Percentiles rank a stretch among this genome's conserved stretches.
Evolutionary conservation across 2,329 filamentous ascomycete genomes (phyloP).

Genomic region (Talaromyces albobiverticillius): DNA sequence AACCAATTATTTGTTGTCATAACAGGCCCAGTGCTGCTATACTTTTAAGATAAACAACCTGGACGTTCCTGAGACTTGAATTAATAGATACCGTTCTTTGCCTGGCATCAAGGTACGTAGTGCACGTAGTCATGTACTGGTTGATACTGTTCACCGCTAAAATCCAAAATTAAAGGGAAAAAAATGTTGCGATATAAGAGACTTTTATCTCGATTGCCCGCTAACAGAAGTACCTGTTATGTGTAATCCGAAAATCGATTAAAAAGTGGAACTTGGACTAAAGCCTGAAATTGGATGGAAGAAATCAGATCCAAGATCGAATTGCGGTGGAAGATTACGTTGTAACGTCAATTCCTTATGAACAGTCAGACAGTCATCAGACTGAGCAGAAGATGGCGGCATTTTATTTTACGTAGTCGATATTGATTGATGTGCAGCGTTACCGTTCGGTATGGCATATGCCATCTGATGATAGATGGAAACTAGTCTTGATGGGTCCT

Average conservation of each 20-base stretch:
- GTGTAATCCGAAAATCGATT: neutral
- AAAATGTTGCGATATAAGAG: neutral
- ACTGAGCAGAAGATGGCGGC: neutral
- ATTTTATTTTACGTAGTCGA: too few species aligned
- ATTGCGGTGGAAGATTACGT: neutral
- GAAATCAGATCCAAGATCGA: too few species aligned
- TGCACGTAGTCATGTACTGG: too few species aligned
- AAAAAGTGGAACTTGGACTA: neutral
- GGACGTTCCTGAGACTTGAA: too few species aligned
- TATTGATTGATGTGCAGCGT: too few species aligned
- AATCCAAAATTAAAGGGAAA: too few species aligned
- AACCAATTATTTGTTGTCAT: neutral
- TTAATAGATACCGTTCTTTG: too few species aligned
- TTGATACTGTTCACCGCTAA: too few species aligned
- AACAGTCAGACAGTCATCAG: neutral
- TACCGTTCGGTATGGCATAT: too few species aligned
- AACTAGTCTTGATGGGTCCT: slow-evolving; percentile 2
- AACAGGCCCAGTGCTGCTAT: too few species aligned
- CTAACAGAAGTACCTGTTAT: neutral
- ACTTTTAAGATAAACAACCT: neutral
- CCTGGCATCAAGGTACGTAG: too few species aligned
- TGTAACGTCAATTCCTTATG: too few species aligned
- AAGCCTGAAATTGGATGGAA: neutral
- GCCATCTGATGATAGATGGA: neutral
- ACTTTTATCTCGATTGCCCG: neutral